Conservation (phyloP, 495 filamentous ascomycete species). For the Glarea lozoyensis region DNA sequence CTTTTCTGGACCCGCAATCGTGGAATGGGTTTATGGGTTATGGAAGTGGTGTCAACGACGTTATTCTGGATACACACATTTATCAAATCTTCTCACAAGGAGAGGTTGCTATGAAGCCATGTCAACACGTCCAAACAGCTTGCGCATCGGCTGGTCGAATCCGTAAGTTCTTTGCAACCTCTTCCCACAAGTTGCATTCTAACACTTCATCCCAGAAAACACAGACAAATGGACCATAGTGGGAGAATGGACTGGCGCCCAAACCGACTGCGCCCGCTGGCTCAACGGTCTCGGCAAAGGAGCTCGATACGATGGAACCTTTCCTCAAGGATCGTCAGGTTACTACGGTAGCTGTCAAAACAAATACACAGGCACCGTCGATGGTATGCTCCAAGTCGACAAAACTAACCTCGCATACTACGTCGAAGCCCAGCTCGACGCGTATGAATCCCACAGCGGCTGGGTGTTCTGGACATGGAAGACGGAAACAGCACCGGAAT, state of each 20-base stretch:
- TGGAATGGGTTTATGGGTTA: conserved; percentile 68
- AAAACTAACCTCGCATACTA: conserved; percentile 49
- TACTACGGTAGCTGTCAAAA: conserved; percentile 51
- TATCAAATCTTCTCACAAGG: conserved; percentile 60
- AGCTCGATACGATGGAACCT: conserved; percentile 61
- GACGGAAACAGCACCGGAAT: conserved; percentile 76
- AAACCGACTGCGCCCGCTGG: conserved; percentile 69
- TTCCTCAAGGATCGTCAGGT: conserved; percentile 28
- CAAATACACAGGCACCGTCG: conserved; percentile 48
- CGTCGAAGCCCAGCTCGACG: conserved; percentile 67
- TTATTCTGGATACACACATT: conserved; percentile 61
- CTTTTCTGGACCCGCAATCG: conserved; percentile 49
- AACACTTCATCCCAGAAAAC: too few relatives aligned
- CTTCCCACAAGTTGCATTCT: too few relatives aligned
- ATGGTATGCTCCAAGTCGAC: conserved; percentile 38
- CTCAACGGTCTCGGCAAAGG: conserved; percentile 63
- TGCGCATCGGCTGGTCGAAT: conserved; percentile 42
- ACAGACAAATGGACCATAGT: conserved; percentile 63
- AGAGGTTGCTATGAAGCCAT: conserved; percentile 39
- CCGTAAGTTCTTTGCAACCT: too few relatives aligned
- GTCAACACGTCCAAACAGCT: conserved; percentile 39
- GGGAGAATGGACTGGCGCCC: conserved; percentile 60
- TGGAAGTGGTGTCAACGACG: conserved; percentile 41
- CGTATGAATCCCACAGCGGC: conserved; percentile 57
- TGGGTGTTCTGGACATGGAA: conserved; percentile 87